Evolutionary conservation across 495 filamentous ascomycete genomes (phyloP).

Genomic region (Wilcoxina mikolae): DNA sequence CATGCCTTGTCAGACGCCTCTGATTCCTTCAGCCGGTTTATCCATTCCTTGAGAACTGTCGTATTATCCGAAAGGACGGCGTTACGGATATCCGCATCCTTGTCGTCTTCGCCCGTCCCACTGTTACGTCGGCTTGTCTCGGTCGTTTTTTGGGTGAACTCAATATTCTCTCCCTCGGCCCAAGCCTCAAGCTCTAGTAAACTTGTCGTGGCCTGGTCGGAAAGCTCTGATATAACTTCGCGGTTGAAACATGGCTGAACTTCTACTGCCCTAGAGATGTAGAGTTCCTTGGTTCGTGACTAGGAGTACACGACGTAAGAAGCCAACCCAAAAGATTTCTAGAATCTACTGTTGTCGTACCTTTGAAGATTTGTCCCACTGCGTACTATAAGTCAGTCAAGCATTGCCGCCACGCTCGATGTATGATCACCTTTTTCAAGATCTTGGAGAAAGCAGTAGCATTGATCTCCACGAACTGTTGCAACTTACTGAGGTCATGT

Average conservation of each 20-base stretch:
- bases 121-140: constrained; percentile 48
- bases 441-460: constrained; percentile 97
- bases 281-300: constrained; percentile 94
- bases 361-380: constrained; percentile 99
- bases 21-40: constrained; percentile 34
- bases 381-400: constrained; percentile 6
- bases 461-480: constrained; percentile 97
- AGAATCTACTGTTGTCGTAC: constrained; percentile 28
- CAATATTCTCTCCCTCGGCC: constrained; percentile 87
- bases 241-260: constrained; percentile 97
- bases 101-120: constrained; percentile 66
- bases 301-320: constrained; percentile 29
- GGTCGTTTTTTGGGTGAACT: constrained; percentile 52
- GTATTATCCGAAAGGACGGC: constrained; percentile 64
- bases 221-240: constrained; percentile 86
- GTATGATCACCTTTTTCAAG: constrained; percentile 62
- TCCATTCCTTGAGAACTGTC: constrained; percentile 47
- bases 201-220: constrained; percentile 87
- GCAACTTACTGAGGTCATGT: constrained; percentile 87
- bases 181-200: constrained; percentile 85
- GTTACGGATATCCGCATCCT: constrained; percentile 76
- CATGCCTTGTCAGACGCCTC: constrained; percentile 40
- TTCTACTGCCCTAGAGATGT: constrained; percentile 87
- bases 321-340: neutral
- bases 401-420: constrained; percentile 2